Conservation (phyloP, 108 stramenopile genomes). For the Cylindrotheca fusiformis region DNA sequence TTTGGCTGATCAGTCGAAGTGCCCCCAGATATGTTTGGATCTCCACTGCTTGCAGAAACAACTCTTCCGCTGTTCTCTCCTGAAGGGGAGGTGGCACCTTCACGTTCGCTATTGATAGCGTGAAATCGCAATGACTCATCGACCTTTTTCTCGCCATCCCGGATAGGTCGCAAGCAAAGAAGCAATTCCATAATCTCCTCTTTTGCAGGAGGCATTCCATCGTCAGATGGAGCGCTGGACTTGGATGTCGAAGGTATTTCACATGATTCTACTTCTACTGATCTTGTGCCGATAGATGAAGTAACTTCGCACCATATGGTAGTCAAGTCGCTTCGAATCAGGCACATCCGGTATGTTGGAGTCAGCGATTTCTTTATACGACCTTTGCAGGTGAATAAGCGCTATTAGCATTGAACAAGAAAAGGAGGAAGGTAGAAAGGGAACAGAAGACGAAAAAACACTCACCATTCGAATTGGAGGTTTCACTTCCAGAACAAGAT, state of each 20-base stretch:
- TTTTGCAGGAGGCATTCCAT: conserved; percentile 4
- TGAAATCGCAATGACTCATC: conserved; percentile 53
- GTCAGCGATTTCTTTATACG: conserved; percentile 55
- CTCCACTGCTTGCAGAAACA: conserved; percentile 18
- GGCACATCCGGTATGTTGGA: conserved; percentile 66
- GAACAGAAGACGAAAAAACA: not conserved
- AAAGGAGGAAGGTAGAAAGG: not conserved
- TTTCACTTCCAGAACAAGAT: conserved; percentile 48
- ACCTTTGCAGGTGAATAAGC: conserved; percentile 4
- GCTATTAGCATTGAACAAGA: too few relatives aligned
- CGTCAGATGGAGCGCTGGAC: not conserved
- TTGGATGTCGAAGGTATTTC: conserved; percentile 23
- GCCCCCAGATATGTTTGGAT: conserved; percentile 1
- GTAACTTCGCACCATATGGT: conserved; percentile 89
- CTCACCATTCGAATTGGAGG: conserved; percentile 50
- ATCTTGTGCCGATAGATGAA: conserved; percentile 64
- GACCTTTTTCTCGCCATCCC: conserved; percentile 62
- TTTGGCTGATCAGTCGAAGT: too few relatives aligned
- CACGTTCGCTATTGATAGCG: conserved; percentile 1
- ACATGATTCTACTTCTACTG: conserved; percentile 33
- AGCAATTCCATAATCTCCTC: conserved; percentile 52
- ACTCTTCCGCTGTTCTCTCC: too few relatives aligned
- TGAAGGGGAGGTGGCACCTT: not conserved
- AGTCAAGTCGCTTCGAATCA: conserved; percentile 74
- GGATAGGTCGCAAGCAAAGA: conserved; percentile 76